A percentile compares a stretch with the other conserved stretches of the same genome.
Evolutionary conservation across 1,139 yeast genomes (phyloP).

Genomic region (Magnusiomyces tetraspermus): DNA sequence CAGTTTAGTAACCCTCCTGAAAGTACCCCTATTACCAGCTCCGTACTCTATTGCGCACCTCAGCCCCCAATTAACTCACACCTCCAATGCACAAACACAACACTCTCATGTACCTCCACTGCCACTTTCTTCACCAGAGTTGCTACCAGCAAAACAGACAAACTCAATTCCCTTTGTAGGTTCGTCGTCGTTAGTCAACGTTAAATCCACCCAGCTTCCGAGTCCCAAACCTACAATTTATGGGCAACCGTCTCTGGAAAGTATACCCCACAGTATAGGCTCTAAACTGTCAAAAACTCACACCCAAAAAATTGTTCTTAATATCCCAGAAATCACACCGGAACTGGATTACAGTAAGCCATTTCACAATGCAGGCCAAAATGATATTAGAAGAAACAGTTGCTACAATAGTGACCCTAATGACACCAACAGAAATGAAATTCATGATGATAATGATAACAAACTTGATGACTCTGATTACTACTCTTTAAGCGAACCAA

Average conservation of each 20-base stretch:
- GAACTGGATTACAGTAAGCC: background rate
- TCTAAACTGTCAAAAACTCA: no score
- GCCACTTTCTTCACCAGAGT: no score
- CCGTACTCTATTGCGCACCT: background rate
- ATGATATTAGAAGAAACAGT: background rate
- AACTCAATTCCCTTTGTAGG: no score
- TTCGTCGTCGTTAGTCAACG: no score
- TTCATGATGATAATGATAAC: background rate
- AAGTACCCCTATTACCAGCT: background rate
- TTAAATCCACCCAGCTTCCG: no score
- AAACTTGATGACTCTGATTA: background rate
- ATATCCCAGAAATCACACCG: background rate
- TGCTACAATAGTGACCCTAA: background rate
- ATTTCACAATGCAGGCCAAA: background rate
- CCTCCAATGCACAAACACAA: no score
- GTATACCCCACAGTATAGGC: no score
- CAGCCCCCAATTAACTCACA: background rate
- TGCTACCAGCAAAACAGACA: no score
- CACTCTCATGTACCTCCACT: no score
- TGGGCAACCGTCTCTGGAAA: no score
- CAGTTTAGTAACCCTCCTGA: background rate
- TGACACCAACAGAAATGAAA: background rate
- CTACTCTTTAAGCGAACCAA: slow-evolving; percentile 4
- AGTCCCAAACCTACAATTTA: no score
- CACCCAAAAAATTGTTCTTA: background rate